Conservation (phyloP, 805 yeast species). For the Teunomyces barrocoloradensis region DNA sequence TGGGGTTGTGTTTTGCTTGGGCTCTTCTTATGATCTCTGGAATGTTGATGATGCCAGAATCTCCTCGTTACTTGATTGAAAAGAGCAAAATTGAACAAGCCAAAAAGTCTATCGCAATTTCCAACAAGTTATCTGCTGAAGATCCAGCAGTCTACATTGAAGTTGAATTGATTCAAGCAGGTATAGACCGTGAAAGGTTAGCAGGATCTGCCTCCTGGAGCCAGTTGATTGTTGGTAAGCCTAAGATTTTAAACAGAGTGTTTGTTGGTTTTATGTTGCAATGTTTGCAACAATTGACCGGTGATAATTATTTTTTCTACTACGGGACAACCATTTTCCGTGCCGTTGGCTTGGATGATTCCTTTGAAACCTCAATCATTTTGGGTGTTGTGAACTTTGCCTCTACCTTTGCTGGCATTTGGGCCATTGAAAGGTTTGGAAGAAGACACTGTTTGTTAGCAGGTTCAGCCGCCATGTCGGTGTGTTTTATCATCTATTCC, state of each 20-base stretch:
- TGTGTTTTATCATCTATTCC: slow-evolving; percentile 59
- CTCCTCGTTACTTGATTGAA: slow-evolving; percentile 62
- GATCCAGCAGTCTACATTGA: slow-evolving; percentile 55
- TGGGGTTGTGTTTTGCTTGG: slow-evolving; percentile 49
- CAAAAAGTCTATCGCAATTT: slow-evolving; percentile 49
- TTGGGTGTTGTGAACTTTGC: slow-evolving; percentile 55
- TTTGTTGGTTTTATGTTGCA: slow-evolving; percentile 58
- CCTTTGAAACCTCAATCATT: slow-evolving; percentile 54
- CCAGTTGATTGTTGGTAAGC: slow-evolving; percentile 61
- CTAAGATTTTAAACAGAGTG: slow-evolving; percentile 56
- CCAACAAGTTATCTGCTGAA: slow-evolving; percentile 55
- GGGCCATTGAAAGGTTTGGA: slow-evolving; percentile 51
- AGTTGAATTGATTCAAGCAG: slow-evolving; percentile 53
- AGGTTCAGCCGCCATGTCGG: slow-evolving; percentile 48
- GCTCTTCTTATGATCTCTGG: slow-evolving; percentile 48
- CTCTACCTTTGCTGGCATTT: slow-evolving; percentile 53
- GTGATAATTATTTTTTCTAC: slow-evolving; percentile 62
- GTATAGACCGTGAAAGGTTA: slow-evolving; percentile 56
- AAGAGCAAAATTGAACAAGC: slow-evolving; percentile 52
- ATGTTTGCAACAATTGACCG: slow-evolving; percentile 59
- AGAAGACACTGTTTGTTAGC: slow-evolving; percentile 44
- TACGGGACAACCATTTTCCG: slow-evolving; percentile 58
- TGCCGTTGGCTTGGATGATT: slow-evolving; percentile 49
- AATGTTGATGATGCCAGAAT: slow-evolving; percentile 64
- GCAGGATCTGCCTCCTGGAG: slow-evolving; percentile 68